Evolutionary conservation across 2,329 filamentous ascomycete species (phyloP), one percentile per base, ranked within the genome.

Genomic region (Aureobasidium pullulans): DNA sequence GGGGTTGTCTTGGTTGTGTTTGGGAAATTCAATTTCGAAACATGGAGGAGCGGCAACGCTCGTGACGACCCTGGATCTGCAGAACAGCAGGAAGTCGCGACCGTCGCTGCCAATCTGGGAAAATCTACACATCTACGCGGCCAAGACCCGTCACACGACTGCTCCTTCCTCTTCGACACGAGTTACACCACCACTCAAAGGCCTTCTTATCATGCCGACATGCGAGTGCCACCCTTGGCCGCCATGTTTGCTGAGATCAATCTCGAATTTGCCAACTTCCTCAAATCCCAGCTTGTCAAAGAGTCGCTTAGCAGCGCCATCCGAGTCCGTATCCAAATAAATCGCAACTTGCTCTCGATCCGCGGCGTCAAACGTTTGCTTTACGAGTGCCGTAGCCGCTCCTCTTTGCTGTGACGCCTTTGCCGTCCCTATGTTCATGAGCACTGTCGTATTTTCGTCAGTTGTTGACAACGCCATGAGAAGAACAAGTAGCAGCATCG

Each of bases 251-350:
- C 9, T 44, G 39, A 59, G 57, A 29, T 59, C 47, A 29, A 59
- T 52, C 8, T 53, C 47, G 19, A 50, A 59, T 16, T 32, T 39
- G 48, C 57, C 57, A 23, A 53, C 57, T 39, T 50, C 32, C 23
- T 37, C 16, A 15, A 59, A 59, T 8, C 57, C 57, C 47, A 59
- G 39, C 48, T 59, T 59, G 29, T 59, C 48, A 40, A 52, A 59
- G 11, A 59, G 32, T 11, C 29, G 16, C 47, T 34, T 39, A 7
- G 44, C 57, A 4, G 57, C 31, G 13, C 57, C 57, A 15, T 59
- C 57, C 29, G 31, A 28, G 2, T 32, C 32, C 10, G 57, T 59
- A 34, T 59, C 57, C 6, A 59, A 9, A 39, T 59, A 59, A n/a
- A 59, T 44, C 4, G 19, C 19, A 19, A 52, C 39, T 28, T 46